Percentiles rank a stretch among this genome's conserved stretches.
phyloP scores from a whole-genome alignment of 768 basidiomycete species.

The Calocera viscosa region DNA sequence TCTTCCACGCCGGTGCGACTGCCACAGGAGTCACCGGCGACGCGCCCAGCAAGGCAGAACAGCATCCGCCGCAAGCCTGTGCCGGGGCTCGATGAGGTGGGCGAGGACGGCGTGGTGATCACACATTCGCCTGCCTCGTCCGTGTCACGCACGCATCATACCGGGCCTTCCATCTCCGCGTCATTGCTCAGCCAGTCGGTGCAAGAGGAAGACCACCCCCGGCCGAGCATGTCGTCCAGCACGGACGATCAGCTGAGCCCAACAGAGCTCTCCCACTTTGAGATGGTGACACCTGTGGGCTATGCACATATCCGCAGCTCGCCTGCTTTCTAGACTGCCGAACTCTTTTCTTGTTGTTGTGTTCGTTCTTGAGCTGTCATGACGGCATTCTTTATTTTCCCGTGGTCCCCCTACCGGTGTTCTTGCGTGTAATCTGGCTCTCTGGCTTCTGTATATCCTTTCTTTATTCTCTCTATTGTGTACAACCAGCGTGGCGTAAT shows the following conservation, averaged over 20 bases:
- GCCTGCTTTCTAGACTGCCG: neutral
- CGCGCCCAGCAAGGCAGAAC: neutral
- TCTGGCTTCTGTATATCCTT: neutral
- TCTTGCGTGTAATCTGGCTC: conserved; percentile 7
- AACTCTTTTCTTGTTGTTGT: neutral
- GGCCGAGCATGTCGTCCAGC: conserved; percentile 2
- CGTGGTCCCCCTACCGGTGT: neutral
- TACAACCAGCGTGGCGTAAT: conserved; percentile 1
- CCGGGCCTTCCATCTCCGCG: neutral
- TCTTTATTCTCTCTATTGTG: neutral
- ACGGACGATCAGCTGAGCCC: conserved; percentile 3
- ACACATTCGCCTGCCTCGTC: neutral
- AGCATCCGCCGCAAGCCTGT: conserved; percentile 4
- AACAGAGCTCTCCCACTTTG: neutral
- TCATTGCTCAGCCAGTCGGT: neutral
- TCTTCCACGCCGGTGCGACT: neutral
- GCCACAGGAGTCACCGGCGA: neutral
- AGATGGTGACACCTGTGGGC: neutral
- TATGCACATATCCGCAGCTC: neutral
- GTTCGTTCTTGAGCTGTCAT: conserved; percentile 1
- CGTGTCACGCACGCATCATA: neutral
- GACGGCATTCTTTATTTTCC: neutral
- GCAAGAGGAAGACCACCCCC: neutral
- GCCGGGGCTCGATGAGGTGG: neutral
- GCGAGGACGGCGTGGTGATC: neutral